These are phyloP conservation scores for Aureobasidium sp. DNA, from an alignment of 2,329 filamentous ascomycete species.

Conservation along the genomic window DNA sequence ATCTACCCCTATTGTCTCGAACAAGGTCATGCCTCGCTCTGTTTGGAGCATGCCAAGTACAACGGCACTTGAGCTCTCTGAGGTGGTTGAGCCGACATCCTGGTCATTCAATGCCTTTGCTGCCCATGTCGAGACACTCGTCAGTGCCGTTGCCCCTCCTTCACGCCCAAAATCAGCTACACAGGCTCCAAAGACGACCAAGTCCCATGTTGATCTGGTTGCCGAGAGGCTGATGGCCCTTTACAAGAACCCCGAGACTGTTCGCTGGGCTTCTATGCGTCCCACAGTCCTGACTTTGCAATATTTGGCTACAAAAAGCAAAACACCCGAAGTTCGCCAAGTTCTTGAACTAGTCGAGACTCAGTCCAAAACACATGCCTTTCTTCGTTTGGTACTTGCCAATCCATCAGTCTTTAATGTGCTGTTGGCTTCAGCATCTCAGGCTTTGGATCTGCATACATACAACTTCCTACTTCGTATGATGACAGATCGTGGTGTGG, in stretches of 20 bases:
- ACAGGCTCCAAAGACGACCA: neutral
- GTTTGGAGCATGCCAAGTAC: neutral
- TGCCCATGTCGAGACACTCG: slow-evolving; percentile 18
- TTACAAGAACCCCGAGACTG: slow-evolving; percentile 21
- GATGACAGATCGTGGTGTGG: slow-evolving; percentile 29
- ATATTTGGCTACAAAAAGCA: slow-evolving; percentile 27
- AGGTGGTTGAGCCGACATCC: neutral
- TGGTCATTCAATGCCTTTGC: slow-evolving; percentile 21
- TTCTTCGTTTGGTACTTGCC: neutral
- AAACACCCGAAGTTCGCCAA: slow-evolving; percentile 25
- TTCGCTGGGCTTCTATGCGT: slow-evolving; percentile 23
- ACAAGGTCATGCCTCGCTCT: neutral
- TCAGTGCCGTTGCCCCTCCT: neutral
- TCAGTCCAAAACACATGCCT: neutral
- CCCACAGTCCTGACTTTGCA: slow-evolving; percentile 27
- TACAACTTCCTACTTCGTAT: slow-evolving; percentile 30
- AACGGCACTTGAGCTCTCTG: neutral
- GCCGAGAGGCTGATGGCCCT: slow-evolving; percentile 25
- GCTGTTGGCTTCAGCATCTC: slow-evolving; percentile 28
- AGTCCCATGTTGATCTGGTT: slow-evolving; percentile 25
- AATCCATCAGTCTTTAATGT: slow-evolving; percentile 26
- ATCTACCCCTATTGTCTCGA: neutral
- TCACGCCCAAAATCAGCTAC: neutral
- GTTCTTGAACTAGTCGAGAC: slow-evolving; percentile 26
- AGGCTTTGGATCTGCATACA: slow-evolving; percentile 29